These are phyloP conservation scores for Crithidia brevicula DNA, from an alignment of 208 protist species.

Conservation along the genomic window DNA sequence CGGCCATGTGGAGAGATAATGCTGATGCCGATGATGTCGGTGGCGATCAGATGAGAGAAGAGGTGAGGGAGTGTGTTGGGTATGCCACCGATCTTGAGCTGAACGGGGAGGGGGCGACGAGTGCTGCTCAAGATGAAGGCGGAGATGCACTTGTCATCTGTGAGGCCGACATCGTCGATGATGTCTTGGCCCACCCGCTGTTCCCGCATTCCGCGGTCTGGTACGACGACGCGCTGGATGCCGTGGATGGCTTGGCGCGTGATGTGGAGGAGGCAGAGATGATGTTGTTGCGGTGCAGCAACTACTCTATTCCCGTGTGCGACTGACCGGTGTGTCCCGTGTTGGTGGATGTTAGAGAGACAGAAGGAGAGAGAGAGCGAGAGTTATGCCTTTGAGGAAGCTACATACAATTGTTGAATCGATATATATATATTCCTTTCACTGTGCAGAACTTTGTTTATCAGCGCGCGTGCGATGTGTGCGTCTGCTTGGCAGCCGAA, in stretches of 20 bases:
- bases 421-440: too few relatives aligned
- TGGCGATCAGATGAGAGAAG: not conserved
- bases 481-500: too few relatives aligned
- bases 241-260: not conserved
- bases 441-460: too few relatives aligned
- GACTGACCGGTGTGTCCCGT: not conserved
- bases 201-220: not conserved
- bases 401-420: too few relatives aligned
- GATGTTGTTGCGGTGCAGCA: constrained; percentile 32
- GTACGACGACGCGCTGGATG: constrained; percentile 1
- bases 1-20: not conserved
- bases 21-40: not conserved
- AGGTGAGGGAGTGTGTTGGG: not conserved
- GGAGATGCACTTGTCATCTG: not conserved
- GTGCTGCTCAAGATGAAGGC: not conserved
- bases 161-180: not conserved
- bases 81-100: too few relatives aligned
- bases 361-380: not conserved
- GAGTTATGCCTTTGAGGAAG: not conserved
- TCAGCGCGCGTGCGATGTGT: too few relatives aligned
- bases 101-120: too few relatives aligned
- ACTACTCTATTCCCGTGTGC: constrained; percentile 35
- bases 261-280: constrained; percentile 37
- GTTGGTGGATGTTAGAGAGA: too few relatives aligned
- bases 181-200: not conserved